Base-by-base conservation (phyloP, 2,329 filamentous ascomycete species). In the Monilinia laxa region DNA sequence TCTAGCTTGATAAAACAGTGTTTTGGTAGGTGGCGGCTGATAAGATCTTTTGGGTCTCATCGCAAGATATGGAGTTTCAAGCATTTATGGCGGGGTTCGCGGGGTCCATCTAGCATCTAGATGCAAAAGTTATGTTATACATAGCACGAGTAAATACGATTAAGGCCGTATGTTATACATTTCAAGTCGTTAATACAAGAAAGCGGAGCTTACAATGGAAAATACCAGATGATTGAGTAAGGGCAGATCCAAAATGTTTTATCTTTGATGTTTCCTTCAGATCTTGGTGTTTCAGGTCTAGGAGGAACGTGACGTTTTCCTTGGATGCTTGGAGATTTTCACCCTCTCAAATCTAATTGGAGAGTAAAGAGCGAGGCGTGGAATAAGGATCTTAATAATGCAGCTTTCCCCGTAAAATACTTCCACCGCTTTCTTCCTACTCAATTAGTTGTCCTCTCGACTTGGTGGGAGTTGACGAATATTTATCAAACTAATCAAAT, bases 41-140 rank as follows among this genome's bases (percentile, higher is more conserved):
- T 23, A 49, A 60, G 57, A 60, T 51, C 57, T 60, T 59, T 18
- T 51, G 28, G 45, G 42, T 51, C 58, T 51, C 58, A 60, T 60
- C 45, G 14, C 16, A 51, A 18, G 45, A 60, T 60, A 60, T 60
- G 42, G 31, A 49, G 57, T 60, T 60, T 60, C 57, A 60, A 23
- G 18, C 42, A 59, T 47, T 18, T 31, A 59, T 47, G 10, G 40
- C 45, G 42, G 42, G 42, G 18, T 28, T 20, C 40, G 16, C 31
- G 31, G 31, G 31, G 31, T 35, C 31, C 31, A 35, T 35, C 31
- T 35, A 35, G 31, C 31, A 35, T 47, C 25, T 59, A 47, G 18
- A 59, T 35, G 56, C 25, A 35, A 59, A n/a, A 18, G 45, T 35
- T 35, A 35, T 35, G 31, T 47, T 18, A 25, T 28, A 20, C 16